Evolutionary conservation across 2,329 filamentous ascomycete genomes (phyloP), one percentile per base, ranked within the genome.

Genomic region (Neopestalotiopsis sp.): DNA sequence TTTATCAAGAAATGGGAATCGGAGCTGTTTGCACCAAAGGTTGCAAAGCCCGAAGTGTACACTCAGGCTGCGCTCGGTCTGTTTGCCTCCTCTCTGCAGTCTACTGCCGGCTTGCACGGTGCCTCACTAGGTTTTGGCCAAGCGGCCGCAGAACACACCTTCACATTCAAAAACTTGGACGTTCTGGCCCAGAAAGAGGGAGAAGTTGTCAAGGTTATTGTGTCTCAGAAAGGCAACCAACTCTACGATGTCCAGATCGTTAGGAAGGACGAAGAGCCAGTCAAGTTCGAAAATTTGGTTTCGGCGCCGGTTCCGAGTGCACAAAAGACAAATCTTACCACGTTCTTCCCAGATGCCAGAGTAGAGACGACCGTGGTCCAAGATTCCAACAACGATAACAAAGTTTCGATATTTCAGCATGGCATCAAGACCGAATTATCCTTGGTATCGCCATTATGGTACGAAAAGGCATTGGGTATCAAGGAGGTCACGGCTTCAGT

Each of bases 1-100:
- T 99, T 97, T 78, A 98, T 99, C 73, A 91, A 95, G 67, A 97
- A 97, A 80, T 92, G 97, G 82, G 88, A 89, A 69, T 87, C 90
- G 12, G 92, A 94, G 72, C 87, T 99, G 1, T 98, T 98, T 78
- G 84, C 85, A 28, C 86, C 88, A 0, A 81, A 88, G 13, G 78
- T 79, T 0, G 86, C 92, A 42, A 84, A 88, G 24, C 86, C 91
- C 58, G 94, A 97, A 80, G 89, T 94, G 2, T 93, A 94, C 73
- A 91, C 92, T 0, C 96, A 99, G 83, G 95, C 94, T 9, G 95
- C 95, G 0, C 84, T 99, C 10, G 94, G 91, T 9, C 84, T 95
- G 72, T 80, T 93, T 66, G 84, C 86, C 64, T 80, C 87, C 69
- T 84, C 86, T 66, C 67, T 58, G 69, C 70, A 59, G 12, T 66